These are phyloP conservation scores for Astragalus membranaceus DNA, from an alignment of 306 rosid genomes.

Conservation along the genomic window DNA sequence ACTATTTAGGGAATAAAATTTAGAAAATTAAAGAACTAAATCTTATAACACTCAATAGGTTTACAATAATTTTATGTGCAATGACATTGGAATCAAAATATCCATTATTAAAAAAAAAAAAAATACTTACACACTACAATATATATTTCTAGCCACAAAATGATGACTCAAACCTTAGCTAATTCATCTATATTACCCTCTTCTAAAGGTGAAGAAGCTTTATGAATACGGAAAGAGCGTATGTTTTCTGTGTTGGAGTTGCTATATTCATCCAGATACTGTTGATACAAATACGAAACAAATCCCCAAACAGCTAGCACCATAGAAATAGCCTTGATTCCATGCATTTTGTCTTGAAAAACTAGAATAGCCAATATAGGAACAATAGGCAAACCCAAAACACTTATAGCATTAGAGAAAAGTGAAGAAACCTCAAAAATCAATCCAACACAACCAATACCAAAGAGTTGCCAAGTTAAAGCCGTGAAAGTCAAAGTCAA, in stretches of 20 bases:
- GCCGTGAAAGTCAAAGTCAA: constrained; percentile 16
- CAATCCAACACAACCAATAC: constrained; percentile 24
- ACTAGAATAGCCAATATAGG: constrained; percentile 26
- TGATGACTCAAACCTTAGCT: background rate
- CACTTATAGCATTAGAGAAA: constrained; percentile 26
- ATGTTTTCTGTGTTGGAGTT: background rate
- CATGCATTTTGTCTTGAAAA: constrained; percentile 27
- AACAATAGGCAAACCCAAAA: constrained; percentile 22
- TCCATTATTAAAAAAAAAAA: no score
- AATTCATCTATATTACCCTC: background rate
- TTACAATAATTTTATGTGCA: no score
- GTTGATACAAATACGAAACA: constrained; percentile 25
- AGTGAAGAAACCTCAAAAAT: constrained; percentile 25
- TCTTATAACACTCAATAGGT: no score
- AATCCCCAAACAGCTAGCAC: constrained; percentile 30
- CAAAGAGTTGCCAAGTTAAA: constrained; percentile 15
- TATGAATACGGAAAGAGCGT: background rate
- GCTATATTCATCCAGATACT: constrained; percentile 19
- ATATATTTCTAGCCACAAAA: background rate
- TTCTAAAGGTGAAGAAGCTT: background rate
- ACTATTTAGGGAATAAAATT: no score
- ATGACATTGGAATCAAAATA: no score
- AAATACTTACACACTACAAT: background rate
- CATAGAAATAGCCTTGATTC: constrained; percentile 29
- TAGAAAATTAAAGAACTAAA: no score